These are phyloP conservation scores for Russula olivacea DNA, from an alignment of 768 basidiomycete species.

Conservation along the genomic window DNA sequence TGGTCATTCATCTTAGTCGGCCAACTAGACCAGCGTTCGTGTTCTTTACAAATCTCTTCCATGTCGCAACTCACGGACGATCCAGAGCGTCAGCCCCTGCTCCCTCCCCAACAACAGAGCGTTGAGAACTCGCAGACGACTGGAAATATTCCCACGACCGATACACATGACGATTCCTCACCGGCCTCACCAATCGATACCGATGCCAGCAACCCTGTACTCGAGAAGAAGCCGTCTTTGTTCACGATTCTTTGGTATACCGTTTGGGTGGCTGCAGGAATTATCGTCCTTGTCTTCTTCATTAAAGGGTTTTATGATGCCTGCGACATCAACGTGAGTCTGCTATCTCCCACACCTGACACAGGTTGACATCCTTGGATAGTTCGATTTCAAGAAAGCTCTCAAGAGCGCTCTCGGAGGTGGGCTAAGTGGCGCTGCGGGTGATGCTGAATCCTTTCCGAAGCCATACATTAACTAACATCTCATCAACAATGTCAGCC, in stretches of 20 bases:
- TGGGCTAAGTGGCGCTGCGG: constrained; percentile 83
- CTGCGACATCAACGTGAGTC: constrained; percentile 58
- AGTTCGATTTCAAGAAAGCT: constrained; percentile 79
- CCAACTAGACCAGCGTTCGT: background rate
- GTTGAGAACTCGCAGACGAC: background rate
- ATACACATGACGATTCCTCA: background rate
- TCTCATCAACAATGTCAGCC: constrained; percentile 39
- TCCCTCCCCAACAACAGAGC: background rate
- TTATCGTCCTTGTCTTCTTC: constrained; percentile 44
- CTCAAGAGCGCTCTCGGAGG: constrained; percentile 83
- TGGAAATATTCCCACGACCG: background rate
- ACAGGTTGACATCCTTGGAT: constrained; percentile 9
- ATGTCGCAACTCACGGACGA: constrained; percentile 8
- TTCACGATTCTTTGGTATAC: constrained; percentile 33
- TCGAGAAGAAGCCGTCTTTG: constrained; percentile 27
- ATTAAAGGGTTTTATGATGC: constrained; percentile 68
- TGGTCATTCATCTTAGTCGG: background rate
- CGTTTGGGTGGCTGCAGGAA: constrained; percentile 34
- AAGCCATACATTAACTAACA: background rate
- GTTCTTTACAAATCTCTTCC: background rate
- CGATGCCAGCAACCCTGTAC: background rate
- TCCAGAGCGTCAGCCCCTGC: constrained; percentile 12
- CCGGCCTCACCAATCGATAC: background rate
- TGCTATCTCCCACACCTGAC: background rate
- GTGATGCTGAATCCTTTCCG: constrained; percentile 33